Conservation (phyloP, 2,329 filamentous ascomycete genomes). For the Aspergillus vadensis region DNA sequence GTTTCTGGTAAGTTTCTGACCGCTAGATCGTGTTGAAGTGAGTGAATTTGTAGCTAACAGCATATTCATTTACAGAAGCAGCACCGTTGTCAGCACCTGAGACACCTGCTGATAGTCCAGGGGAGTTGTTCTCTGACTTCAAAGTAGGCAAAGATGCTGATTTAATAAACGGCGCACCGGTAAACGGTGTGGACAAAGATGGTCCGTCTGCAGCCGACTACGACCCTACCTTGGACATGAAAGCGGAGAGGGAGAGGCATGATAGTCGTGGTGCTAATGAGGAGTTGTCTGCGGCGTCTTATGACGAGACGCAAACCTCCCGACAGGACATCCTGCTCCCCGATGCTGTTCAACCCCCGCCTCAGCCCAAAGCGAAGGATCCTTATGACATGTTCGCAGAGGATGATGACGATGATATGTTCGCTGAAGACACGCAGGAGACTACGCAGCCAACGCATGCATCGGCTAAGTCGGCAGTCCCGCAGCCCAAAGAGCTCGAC, state of each 20-base stretch:
- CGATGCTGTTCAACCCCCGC: slow-evolving; percentile 41
- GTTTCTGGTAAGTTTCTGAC: slow-evolving; percentile 40
- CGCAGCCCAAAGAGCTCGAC: slow-evolving; percentile 61
- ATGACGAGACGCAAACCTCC: slow-evolving; percentile 60
- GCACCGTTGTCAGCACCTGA: slow-evolving; percentile 48
- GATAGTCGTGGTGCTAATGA: slow-evolving; percentile 64
- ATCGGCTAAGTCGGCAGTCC: slow-evolving; percentile 53
- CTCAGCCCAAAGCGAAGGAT: slow-evolving; percentile 50
- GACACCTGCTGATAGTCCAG: slow-evolving; percentile 51
- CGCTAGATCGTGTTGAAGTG: neutral
- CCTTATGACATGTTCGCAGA: slow-evolving; percentile 67
- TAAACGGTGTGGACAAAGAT: slow-evolving; percentile 58
- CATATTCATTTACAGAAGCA: slow-evolving; percentile 23
- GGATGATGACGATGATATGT: slow-evolving; percentile 78
- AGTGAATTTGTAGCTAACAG: neutral
- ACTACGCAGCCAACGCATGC: slow-evolving; percentile 54
- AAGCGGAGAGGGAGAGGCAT: slow-evolving; percentile 74
- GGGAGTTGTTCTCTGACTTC: slow-evolving; percentile 61
- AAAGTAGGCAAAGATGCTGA: slow-evolving; percentile 68
- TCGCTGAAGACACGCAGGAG: slow-evolving; percentile 68
- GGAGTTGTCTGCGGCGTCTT: slow-evolving; percentile 56
- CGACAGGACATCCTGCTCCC: slow-evolving; percentile 55
- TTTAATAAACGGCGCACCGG: slow-evolving; percentile 55
- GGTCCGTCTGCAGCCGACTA: slow-evolving; percentile 92
- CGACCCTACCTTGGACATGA: slow-evolving; percentile 84